These are phyloP conservation scores for Dictyostelium purpureum DNA, from an alignment of 78 protist species.

Conservation along the genomic window DNA sequence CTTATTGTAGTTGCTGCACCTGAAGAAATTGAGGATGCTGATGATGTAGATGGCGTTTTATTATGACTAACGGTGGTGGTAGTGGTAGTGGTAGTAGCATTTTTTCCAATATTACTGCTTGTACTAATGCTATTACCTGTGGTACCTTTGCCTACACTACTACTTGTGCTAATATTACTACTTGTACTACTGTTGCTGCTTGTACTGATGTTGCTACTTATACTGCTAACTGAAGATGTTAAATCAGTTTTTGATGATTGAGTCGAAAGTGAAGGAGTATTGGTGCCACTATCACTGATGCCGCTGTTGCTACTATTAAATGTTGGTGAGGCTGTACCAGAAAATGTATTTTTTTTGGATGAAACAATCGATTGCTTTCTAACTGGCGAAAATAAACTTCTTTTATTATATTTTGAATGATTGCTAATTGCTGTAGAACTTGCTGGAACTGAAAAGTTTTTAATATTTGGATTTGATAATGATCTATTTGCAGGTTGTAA, in stretches of 20 bases:
- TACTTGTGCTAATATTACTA: background rate
- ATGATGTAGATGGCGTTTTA: background rate
- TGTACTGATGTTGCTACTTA: background rate
- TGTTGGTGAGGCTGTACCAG: background rate
- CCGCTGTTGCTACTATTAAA: background rate
- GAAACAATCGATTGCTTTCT: background rate
- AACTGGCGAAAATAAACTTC: background rate
- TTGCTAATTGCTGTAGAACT: background rate
- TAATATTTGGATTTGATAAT: background rate
- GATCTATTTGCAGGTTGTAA: conserved; percentile 17
- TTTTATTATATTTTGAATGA: background rate
- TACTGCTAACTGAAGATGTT: background rate
- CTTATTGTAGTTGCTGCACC: background rate
- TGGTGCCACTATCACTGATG: background rate
- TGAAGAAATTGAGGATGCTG: background rate
- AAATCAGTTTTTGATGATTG: background rate
- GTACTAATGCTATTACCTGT: background rate
- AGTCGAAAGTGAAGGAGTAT: background rate
- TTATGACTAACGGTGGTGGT: background rate
- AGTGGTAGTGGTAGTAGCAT: background rate
- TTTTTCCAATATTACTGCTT: background rate
- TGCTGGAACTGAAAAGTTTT: conserved; percentile 11
- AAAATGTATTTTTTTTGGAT: background rate
- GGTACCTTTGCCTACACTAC: background rate
- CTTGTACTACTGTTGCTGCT: background rate